Evolutionary conservation across 73 alveolate species (phyloP).

Genomic region (Tetrahymena malaccensis): DNA sequence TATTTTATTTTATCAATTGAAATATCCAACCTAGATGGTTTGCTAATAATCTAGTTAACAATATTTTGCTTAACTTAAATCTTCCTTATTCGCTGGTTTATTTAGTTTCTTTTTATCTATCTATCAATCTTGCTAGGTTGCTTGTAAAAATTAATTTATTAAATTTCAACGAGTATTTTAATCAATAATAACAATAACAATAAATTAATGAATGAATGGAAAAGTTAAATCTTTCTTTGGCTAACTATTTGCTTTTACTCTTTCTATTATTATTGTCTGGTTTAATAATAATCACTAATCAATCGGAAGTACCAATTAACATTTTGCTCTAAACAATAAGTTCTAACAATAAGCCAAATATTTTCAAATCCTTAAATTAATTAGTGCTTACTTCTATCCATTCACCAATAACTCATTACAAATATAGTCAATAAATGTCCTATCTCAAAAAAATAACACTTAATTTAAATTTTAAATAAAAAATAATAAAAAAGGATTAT

Average conservation of each 20-base stretch:
- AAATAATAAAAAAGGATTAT: too few species aligned
- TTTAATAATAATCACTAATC: neutral
- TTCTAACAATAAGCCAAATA: neutral
- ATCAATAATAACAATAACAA: too few species aligned
- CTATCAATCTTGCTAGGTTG: neutral
- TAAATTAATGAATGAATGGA: too few species aligned
- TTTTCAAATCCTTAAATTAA: neutral
- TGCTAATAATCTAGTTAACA: neutral
- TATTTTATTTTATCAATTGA: too few species aligned
- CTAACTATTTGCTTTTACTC: neutral
- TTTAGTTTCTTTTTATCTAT: too few species aligned
- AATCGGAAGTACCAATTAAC: neutral
- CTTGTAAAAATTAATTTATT: neutral
- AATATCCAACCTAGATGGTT: neutral
- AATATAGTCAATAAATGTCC: too few species aligned
- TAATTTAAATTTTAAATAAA: too few species aligned
- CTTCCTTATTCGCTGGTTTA: neutral
- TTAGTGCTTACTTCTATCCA: neutral
- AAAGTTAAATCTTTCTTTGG: neutral
- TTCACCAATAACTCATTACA: too few species aligned
- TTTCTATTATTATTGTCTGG: neutral
- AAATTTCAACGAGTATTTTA: neutral
- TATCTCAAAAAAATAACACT: too few species aligned
- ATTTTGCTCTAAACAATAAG: neutral
- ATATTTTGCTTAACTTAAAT: neutral